Percentiles rank a stretch among this genome's conserved stretches.
These are phyloP conservation scores for Sphagnum magellanicum DNA, from an alignment of 228 moss, liverwort and hornwort species.

Conservation along the genomic window DNA sequence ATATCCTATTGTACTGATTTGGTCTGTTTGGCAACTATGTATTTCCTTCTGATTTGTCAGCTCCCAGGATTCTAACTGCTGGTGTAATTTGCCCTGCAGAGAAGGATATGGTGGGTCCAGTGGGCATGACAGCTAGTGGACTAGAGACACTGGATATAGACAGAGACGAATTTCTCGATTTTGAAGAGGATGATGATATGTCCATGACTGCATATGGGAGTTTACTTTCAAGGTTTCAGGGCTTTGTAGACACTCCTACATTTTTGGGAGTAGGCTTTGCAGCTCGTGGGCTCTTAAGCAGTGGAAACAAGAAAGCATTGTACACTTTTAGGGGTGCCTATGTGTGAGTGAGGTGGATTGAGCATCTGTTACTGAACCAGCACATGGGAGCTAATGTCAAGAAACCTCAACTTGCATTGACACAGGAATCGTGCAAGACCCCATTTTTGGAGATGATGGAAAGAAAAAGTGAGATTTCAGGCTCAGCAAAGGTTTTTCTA, in stretches of 20 bases:
- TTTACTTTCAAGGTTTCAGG: conserved; percentile 52
- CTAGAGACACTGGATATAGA: conserved; percentile 26
- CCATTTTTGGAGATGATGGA: no score
- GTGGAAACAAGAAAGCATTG: conserved; percentile 15
- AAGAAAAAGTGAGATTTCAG: no score
- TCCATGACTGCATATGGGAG: conserved; percentile 41
- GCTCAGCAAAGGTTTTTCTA: no score
- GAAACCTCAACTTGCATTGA: no score
- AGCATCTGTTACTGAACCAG: no score
- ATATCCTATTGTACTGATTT: neutral
- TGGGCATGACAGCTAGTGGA: neutral
- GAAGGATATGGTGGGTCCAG: conserved; percentile 3
- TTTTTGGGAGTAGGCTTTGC: conserved; percentile 95
- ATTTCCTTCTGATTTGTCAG: neutral
- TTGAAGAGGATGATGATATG: conserved; percentile 33
- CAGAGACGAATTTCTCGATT: conserved; percentile 33
- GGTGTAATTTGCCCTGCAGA: neutral
- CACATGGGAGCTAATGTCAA: no score
- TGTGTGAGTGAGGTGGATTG: no score
- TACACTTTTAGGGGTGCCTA: no score
- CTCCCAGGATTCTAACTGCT: no score
- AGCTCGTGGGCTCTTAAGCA: conserved; percentile 61
- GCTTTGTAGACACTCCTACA: conserved; percentile 61
- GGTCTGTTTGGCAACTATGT: neutral
- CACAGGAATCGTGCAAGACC: no score